Percentiles rank a stretch among this genome's conserved stretches.
phyloP scores from a whole-genome alignment of 345 rosid species.

The Toxicodendron radicans region DNA sequence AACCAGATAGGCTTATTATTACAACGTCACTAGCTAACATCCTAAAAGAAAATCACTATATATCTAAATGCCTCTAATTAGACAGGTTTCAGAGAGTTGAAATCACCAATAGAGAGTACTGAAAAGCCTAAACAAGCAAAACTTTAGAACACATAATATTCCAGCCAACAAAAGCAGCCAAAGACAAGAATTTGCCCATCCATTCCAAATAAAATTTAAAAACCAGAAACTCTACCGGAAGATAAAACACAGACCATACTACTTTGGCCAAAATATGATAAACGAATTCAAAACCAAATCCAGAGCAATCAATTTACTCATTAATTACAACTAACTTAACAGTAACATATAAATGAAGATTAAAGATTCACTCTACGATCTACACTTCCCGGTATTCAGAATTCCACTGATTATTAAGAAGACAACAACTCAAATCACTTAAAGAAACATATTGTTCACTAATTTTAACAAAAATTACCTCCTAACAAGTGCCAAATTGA shows the following conservation, averaged over 20 bases:
- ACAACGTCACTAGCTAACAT: not conserved
- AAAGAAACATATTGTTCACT: too few relatives aligned
- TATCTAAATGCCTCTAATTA: not conserved
- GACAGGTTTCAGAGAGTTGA: not conserved
- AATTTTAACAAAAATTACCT: too few relatives aligned
- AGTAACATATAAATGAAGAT: not conserved
- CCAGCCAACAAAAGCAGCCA: not conserved
- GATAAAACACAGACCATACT: not conserved
- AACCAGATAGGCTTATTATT: not conserved
- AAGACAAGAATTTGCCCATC: not conserved
- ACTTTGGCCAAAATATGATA: not conserved
- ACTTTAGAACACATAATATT: not conserved
- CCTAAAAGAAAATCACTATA: not conserved
- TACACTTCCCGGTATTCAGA: not conserved
- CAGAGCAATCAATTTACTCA: not conserved
- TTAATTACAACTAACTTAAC: not conserved
- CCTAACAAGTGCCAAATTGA: too few relatives aligned
- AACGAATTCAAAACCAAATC: not conserved
- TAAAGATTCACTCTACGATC: too few relatives aligned
- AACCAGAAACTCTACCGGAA: not conserved
- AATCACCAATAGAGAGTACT: not conserved
- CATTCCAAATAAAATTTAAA: too few relatives aligned
- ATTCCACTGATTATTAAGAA: not conserved
- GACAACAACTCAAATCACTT: not conserved
- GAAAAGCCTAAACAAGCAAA: not conserved